Evolutionary conservation across 2,329 filamentous ascomycete species (phyloP).

Genomic region (Waltergamsia citrina): DNA sequence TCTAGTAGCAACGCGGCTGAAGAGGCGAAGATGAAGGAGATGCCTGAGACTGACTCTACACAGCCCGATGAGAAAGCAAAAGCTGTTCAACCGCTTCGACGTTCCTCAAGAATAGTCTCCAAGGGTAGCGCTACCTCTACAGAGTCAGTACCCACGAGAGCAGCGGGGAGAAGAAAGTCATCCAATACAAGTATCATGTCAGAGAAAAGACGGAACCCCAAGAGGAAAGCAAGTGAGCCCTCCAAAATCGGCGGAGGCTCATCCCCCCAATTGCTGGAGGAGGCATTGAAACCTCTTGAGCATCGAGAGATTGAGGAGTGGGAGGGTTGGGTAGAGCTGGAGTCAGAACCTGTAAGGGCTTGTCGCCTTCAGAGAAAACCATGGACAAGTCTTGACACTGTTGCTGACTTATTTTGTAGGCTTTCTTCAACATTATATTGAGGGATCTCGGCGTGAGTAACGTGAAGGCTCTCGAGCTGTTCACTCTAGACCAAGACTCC

Average conservation of each 20-base stretch:
- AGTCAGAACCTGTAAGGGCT: slow-evolving; percentile 75
- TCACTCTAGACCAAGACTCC: slow-evolving; percentile 58
- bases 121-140: too few species aligned
- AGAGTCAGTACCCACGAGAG: neutral
- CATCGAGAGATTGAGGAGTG: slow-evolving; percentile 48
- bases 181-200: slow-evolving; percentile 3
- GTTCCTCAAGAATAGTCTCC: too few species aligned
- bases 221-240: slow-evolving; percentile 30
- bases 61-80: neutral
- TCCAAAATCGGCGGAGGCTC: slow-evolving; percentile 2
- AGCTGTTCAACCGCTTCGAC: neutral
- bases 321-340: slow-evolving; percentile 73
- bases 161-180: neutral
- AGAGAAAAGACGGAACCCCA: slow-evolving; percentile 26
- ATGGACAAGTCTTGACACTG: neutral
- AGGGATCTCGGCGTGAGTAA: slow-evolving; percentile 66
- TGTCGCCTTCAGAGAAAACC: too few species aligned
- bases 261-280: slow-evolving; percentile 24
- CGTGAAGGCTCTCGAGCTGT: slow-evolving; percentile 68
- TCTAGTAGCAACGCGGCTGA: too few species aligned
- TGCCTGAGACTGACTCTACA: neutral
- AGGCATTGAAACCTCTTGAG: slow-evolving; percentile 36
- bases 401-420: slow-evolving; percentile 38
- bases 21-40: too few species aligned
- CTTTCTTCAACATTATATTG: slow-evolving; percentile 79